Percentiles rank a stretch among this genome's conserved stretches.
Conservation (phyloP, 2,329 filamentous ascomycete species). For the Dothistroma septosporum region DNA sequence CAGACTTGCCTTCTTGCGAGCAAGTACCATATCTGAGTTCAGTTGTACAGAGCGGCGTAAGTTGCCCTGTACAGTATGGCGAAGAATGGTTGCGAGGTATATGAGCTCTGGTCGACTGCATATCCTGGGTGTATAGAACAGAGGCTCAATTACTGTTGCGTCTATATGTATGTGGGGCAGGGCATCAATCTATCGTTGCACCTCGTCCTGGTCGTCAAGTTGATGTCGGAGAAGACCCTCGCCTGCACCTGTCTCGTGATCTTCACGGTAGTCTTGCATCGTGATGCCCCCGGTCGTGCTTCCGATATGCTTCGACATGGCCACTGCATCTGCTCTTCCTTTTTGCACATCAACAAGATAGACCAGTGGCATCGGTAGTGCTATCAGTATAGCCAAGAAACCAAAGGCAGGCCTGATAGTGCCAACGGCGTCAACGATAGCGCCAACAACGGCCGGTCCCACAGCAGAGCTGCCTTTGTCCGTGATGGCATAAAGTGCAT, state of each 20-base stretch:
- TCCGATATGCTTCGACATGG: conserved; percentile 18
- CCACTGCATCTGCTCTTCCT: conserved; percentile 35
- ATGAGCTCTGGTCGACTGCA: background rate
- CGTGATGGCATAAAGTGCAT: conserved; percentile 89
- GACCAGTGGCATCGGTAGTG: conserved; percentile 73
- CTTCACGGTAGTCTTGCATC: conserved; percentile 19
- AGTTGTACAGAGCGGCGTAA: background rate
- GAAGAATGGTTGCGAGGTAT: background rate
- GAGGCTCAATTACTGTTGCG: background rate
- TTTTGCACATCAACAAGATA: conserved; percentile 72
- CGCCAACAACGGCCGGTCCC: conserved; percentile 82
- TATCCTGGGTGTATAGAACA: background rate
- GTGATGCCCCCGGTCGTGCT: conserved; percentile 8
- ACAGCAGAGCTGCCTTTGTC: conserved; percentile 92
- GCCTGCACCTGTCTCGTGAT: conserved; percentile 5
- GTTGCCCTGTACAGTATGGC: background rate
- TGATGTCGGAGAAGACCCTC: conserved; percentile 8
- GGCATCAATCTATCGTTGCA: background rate
- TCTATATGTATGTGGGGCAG: background rate
- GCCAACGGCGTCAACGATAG: conserved; percentile 67
- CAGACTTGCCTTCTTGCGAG: background rate
- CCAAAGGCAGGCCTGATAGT: conserved; percentile 63
- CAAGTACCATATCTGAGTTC: background rate
- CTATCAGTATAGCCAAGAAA: conserved; percentile 75
- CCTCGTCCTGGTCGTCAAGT: background rate